Evolutionary conservation across 1,139 yeast genomes (phyloP).

Genomic region (Kodamaea fungicola): DNA sequence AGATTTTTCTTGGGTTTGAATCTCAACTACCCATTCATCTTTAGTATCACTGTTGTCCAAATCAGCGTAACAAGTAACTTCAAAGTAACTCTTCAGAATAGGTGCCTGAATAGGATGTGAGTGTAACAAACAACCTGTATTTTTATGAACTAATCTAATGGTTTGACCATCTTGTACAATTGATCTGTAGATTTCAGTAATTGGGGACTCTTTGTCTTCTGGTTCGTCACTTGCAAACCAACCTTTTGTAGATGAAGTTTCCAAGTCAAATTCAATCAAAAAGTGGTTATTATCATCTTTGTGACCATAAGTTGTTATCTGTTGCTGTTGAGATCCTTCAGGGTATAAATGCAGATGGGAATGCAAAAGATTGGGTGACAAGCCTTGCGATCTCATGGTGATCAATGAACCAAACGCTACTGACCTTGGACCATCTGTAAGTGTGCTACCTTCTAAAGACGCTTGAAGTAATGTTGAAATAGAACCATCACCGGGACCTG

Average conservation of each 20-base stretch:
- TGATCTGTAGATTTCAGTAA: slow-evolving; percentile 13
- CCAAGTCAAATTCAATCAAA: slow-evolving; percentile 45
- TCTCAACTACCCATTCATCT: slow-evolving; percentile 73
- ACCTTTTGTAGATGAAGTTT: slow-evolving; percentile 17
- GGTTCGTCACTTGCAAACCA: slow-evolving; percentile 31
- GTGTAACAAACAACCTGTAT: slow-evolving; percentile 55
- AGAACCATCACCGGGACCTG: slow-evolving; percentile 80
- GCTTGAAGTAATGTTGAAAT: slow-evolving; percentile 70
- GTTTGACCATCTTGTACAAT: slow-evolving; percentile 48
- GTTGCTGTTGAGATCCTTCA: slow-evolving; percentile 71
- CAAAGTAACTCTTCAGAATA: slow-evolving; percentile 50
- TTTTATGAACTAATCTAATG: slow-evolving; percentile 53
- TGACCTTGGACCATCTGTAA: slow-evolving; percentile 57
- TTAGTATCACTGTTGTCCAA: slow-evolving; percentile 52
- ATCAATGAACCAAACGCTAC: slow-evolving; percentile 59
- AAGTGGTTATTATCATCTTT: slow-evolving; percentile 69
- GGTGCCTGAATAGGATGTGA: slow-evolving; percentile 59
- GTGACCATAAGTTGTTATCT: slow-evolving; percentile 72
- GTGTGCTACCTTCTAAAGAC: slow-evolving; percentile 53
- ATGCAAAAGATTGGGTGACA: slow-evolving; percentile 66
- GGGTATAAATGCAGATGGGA: slow-evolving; percentile 70
- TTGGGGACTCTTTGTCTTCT: slow-evolving; percentile 23
- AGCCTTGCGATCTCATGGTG: slow-evolving; percentile 70
- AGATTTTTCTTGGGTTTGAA: slow-evolving; percentile 55
- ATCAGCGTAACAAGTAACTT: slow-evolving; percentile 69